Percentiles rank a stretch among this genome's conserved stretches.
Conservation (phyloP, 2,329 filamentous ascomycete species). For the Periconia macrospinosa region DNA sequence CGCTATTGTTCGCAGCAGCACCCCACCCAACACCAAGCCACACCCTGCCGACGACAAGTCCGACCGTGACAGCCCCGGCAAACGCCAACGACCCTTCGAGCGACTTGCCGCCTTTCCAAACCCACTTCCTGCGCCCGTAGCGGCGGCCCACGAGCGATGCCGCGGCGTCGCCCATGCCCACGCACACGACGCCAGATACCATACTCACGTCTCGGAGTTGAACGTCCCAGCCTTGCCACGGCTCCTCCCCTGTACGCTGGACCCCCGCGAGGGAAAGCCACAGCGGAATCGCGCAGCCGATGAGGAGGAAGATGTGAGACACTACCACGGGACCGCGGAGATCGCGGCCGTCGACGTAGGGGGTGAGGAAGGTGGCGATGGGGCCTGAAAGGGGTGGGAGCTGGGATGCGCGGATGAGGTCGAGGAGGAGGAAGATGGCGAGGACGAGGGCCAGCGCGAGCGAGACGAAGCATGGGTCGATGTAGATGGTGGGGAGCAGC, state of each 20-base stretch:
- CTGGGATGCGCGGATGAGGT: conserved; percentile 87
- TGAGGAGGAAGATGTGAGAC: conserved; percentile 91
- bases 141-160: conserved; percentile 87
- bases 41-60: conserved; percentile 67
- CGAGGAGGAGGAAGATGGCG: conserved; percentile 82
- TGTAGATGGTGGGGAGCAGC: conserved; percentile 82
- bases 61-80: conserved; percentile 73
- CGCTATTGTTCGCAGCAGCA: conserved; percentile 14
- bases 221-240: conserved; percentile 75
- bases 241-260: conserved; percentile 57
- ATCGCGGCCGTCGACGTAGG: conserved; percentile 93
- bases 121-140: conserved; percentile 86
- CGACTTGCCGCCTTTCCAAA: conserved; percentile 95
- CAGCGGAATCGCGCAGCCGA: conserved; percentile 91
- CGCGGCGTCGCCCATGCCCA: conserved; percentile 92
- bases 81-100: conserved; percentile 86
- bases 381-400: conserved; percentile 86
- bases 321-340: conserved; percentile 92
- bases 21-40: conserved; percentile 81
- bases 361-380: conserved; percentile 82
- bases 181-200: conserved; percentile 89
- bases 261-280: conserved; percentile 83
- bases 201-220: conserved; percentile 75
- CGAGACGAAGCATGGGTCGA: conserved; percentile 83
- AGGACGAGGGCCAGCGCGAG: conserved; percentile 80